Evolutionary conservation across 2,329 filamentous ascomycete genomes (phyloP).

Genomic region (Monosporascus sp.): DNA sequence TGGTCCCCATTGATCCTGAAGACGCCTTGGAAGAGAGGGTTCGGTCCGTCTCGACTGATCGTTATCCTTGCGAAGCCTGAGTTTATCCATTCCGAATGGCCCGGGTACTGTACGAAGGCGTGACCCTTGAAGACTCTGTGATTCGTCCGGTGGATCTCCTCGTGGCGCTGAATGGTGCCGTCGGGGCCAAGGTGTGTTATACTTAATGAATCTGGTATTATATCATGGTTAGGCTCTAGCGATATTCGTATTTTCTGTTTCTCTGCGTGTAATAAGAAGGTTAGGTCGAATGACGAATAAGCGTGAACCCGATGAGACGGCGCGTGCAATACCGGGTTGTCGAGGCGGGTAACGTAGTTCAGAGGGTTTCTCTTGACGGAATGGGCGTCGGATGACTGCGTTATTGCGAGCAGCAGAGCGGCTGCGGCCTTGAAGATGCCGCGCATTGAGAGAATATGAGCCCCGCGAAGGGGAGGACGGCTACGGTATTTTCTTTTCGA

Average conservation of each 20-base stretch:
- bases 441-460: slow-evolving; percentile 19
- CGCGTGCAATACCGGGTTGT: slow-evolving; percentile 72
- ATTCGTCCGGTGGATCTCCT: slow-evolving; percentile 63
- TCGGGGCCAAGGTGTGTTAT: slow-evolving; percentile 68
- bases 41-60: slow-evolving; percentile 67
- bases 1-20: slow-evolving; percentile 77
- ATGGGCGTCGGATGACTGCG: slow-evolving; percentile 46
- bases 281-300: slow-evolving; percentile 77
- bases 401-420: slow-evolving; percentile 23
- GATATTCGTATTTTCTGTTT: slow-evolving; percentile 69
- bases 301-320: slow-evolving; percentile 74
- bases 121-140: slow-evolving; percentile 83
- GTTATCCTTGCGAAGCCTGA: slow-evolving; percentile 84
- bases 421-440: slow-evolving; percentile 20
- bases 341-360: slow-evolving; percentile 64
- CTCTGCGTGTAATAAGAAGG: slow-evolving; percentile 66
- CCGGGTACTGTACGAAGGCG: slow-evolving; percentile 61
- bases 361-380: slow-evolving; percentile 74
- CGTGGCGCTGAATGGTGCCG: slow-evolving; percentile 60
- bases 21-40: slow-evolving; percentile 83
- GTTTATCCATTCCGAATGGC: slow-evolving; percentile 63
- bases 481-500: slow-evolving; percentile 11
- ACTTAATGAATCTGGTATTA: slow-evolving; percentile 70
- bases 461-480: slow-evolving; percentile 17
- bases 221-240: slow-evolving; percentile 86